phyloP scores from a whole-genome alignment of 1,284 basidiomycete genomes.

The Puccinia polysora region DNA sequence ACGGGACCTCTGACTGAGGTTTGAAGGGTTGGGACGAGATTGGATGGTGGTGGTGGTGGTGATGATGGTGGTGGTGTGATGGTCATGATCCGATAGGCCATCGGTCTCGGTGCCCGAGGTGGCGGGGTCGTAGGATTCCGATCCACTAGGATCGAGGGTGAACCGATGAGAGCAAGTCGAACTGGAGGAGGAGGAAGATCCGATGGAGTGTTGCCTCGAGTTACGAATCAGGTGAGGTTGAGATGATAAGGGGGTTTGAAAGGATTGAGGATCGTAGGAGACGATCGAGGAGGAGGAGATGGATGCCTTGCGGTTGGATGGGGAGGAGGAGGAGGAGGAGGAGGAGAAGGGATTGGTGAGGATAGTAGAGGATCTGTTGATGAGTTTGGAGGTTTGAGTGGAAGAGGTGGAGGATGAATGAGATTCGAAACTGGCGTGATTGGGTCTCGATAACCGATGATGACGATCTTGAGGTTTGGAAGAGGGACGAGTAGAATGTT shows the following conservation, averaged over 20 bases:
- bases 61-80: background rate
- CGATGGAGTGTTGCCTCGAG: background rate
- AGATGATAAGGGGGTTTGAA: background rate
- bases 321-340: conserved; percentile 6
- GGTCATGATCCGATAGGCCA: conserved; percentile 2
- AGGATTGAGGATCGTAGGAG: conserved; percentile 20
- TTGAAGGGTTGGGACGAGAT: conserved; percentile 17
- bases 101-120: conserved; percentile 30
- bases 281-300: conserved; percentile 29
- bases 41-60: background rate
- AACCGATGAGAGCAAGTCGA: conserved; percentile 17
- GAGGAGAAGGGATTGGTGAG: background rate
- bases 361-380: background rate
- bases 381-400: conserved; percentile 16
- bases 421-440: conserved; percentile 26
- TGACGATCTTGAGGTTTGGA: conserved; percentile 5
- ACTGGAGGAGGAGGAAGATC: conserved; percentile 6
- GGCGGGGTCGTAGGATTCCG: conserved; percentile 33
- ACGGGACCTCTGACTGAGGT: conserved; percentile 27
- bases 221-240: background rate
- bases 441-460: background rate
- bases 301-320: background rate
- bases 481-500: background rate
- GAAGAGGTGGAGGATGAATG: conserved; percentile 18
- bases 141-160: background rate